Base-by-base conservation (phyloP, 2,329 filamentous ascomycete genomes). In the Fragosphaeria purpurea region DNA sequence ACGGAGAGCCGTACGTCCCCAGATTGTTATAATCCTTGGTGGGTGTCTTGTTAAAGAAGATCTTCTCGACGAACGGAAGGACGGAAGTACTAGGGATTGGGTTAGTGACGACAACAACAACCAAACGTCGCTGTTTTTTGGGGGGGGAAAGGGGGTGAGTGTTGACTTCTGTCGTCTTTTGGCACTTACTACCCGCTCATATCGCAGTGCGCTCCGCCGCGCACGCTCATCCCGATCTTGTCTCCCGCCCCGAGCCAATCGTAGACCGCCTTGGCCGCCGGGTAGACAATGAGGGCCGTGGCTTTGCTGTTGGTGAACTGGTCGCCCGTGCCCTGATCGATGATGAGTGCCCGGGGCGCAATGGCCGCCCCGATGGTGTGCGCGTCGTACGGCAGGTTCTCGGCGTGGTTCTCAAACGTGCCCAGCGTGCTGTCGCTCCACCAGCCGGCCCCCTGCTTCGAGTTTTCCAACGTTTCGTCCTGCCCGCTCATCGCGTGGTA, bases 301-400 rank as follows among this genome's bases (percentile, higher is more conserved):
- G 66, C 72, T 61, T 75, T 73, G 41, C 66, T 70, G 55, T 75
- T 73, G 5, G 67, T 70, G 57, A 71, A 76, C 53, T 66, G 65
- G 55, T 74, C 72, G 6, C 66, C 67, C 0, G 71, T 72, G 12
- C 76, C 75, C 61, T 80, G 76, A 47, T 79, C 76, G 31, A 77
- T 72, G 22, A 78, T 65, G 6, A 81, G 62, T 3, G 75, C 75
- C 30, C 77, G 65, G 3, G 78, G 78, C n/a, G 76, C 76, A 33
- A 80, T 68, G 22, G 79, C 67, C 7, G 70, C 76, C n/a, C 74
- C 76, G 41, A 81, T 71, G 56, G 74, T 72, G 61, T 81, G 77
- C 46, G 79, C 76, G 57, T 80, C 77, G 55, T 74, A 73, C 3
- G 78, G 75, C 43, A 80, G 65, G 58, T 70, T 70, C 59, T 71